These are phyloP conservation scores for Phytophthora palmivora DNA, from an alignment of 352 stramenopile species.

Conservation along the genomic window DNA sequence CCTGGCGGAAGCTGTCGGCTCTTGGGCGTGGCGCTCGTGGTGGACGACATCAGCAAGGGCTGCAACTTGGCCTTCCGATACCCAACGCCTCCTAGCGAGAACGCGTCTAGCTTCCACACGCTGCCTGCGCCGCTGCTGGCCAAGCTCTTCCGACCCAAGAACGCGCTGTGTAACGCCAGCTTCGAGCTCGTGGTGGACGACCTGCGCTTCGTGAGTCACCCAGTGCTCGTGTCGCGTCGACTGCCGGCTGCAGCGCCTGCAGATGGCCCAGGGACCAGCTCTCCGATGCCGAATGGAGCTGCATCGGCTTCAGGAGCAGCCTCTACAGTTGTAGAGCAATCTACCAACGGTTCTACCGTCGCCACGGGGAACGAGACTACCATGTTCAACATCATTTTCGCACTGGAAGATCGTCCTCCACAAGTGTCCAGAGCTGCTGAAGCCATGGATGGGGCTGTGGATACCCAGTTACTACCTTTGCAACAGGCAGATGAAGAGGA, in stretches of 20 bases:
- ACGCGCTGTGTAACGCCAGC: constrained; percentile 85
- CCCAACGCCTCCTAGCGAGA: constrained; percentile 60
- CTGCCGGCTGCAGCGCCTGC: constrained; percentile 19
- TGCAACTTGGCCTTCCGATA: constrained; percentile 90
- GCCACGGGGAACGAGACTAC: constrained; percentile 66
- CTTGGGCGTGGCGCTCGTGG: constrained; percentile 81
- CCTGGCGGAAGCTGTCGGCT: constrained; percentile 38
- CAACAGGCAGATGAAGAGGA: constrained; percentile 42
- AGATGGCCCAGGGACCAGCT: constrained; percentile 8
- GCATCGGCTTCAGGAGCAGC: constrained; percentile 11
- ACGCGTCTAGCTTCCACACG: constrained; percentile 77
- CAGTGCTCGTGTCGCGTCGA: constrained; percentile 72
- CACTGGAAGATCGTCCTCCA: constrained; percentile 58
- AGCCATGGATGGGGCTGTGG: constrained; percentile 6
- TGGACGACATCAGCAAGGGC: constrained; percentile 91
- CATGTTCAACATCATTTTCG: constrained; percentile 92
- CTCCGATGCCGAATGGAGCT: constrained; percentile 11
- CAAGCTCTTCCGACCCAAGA: constrained; percentile 91
- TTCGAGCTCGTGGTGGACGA: constrained; percentile 91
- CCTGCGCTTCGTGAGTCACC: constrained; percentile 87
- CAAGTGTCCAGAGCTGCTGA: constrained; percentile 16
- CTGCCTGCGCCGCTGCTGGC: constrained; percentile 79
- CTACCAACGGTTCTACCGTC: constrained; percentile 3
- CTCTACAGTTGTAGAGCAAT: constrained; percentile 30
- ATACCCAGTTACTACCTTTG: constrained; percentile 28